Evolutionary conservation across 2,329 filamentous ascomycete species (phyloP).

Genomic region (Lecanoromycetidae sp.): DNA sequence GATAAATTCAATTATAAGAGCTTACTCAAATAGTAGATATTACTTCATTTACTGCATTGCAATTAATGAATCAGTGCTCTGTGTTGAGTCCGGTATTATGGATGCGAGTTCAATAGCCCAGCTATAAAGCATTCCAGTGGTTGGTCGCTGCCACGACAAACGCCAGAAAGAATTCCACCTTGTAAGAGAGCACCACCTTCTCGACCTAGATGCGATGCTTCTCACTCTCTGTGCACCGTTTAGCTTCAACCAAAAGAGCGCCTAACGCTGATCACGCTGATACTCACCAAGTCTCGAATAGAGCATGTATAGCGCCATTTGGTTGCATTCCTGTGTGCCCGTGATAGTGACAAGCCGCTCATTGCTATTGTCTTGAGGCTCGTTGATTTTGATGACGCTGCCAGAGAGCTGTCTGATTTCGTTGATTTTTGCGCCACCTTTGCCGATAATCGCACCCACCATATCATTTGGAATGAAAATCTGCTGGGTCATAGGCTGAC

Average conservation of each 20-base stretch:
- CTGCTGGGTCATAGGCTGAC: constrained; percentile 85
- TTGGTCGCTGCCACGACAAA: constrained; percentile 1
- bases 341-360: constrained; percentile 95
- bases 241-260: constrained; percentile 6
- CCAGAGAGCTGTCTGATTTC: constrained; percentile 94
- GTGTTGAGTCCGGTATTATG: too few relatives aligned
- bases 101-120: constrained; percentile 1
- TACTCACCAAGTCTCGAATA: constrained; percentile 84
- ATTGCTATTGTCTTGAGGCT: constrained; percentile 97
- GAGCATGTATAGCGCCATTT: constrained; percentile 99
- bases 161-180: neutral
- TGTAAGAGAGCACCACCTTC: neutral
- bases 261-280: constrained; percentile 11
- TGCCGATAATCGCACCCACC: constrained; percentile 98
- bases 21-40: too few relatives aligned
- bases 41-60: too few relatives aligned
- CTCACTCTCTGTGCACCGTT: constrained; percentile 50
- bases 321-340: constrained; percentile 94
- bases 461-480: constrained; percentile 99
- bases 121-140: constrained; percentile 6
- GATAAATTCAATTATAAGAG: neutral
- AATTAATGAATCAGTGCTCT: neutral
- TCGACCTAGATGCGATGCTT: constrained; percentile 54
- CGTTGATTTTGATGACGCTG: constrained; percentile 99
- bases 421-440: constrained; percentile 98